Base-by-base conservation (phyloP, 331 rosid genomes). In the Spiraea crenata region DNA sequence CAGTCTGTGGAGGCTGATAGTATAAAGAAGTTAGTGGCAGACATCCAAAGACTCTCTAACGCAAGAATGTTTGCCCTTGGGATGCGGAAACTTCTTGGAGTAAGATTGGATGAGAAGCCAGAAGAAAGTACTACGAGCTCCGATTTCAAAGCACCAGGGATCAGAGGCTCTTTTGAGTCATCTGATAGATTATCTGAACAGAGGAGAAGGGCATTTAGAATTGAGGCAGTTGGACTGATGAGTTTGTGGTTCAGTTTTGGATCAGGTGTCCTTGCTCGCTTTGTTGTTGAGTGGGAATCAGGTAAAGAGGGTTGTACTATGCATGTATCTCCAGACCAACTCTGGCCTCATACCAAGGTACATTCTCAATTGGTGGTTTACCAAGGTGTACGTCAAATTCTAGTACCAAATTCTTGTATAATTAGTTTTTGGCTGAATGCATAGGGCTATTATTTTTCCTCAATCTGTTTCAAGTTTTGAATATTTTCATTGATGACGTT, bases 341-440 rank as follows among this genome's bases (percentile, higher is more conserved):
- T 95, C 75, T 95, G 99, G 99, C 99, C 99, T 64, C 99, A 95
- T 76, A 95, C 99, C 41, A 95, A 88, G 99, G 99, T 95, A 58
- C 54, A 63, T 74, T 20, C 46, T 56, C 20, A 45, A 2, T 17
- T 45, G 59, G 12, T 61, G 38, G 48, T 56, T 59, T 59, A 58
- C 6, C 11, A 58, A 58, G 64, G 64, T 35, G 16, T 37, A 37
- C 11, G 10, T 59, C 44, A 14, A 59, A 37, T 35, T 59, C 17
- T 15, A 59, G 15, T 14, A 49, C 54, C 19, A 49, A 14, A 49
- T 9, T 59, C 64, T 1, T 59, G 16, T 15, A 7, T 7, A 41
- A 34, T 5, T 7, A 64, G 54, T 55, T 56, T 42, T 69, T 56
- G 42, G 25, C 11, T 19, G 34, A 25, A 19, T 56, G 54, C 74